A percentile compares a stretch with the other conserved stretches of the same genome.
These are phyloP conservation scores for Phialophora expanda DNA, from an alignment of 2,329 filamentous ascomycete genomes.

Conservation along the genomic window DNA sequence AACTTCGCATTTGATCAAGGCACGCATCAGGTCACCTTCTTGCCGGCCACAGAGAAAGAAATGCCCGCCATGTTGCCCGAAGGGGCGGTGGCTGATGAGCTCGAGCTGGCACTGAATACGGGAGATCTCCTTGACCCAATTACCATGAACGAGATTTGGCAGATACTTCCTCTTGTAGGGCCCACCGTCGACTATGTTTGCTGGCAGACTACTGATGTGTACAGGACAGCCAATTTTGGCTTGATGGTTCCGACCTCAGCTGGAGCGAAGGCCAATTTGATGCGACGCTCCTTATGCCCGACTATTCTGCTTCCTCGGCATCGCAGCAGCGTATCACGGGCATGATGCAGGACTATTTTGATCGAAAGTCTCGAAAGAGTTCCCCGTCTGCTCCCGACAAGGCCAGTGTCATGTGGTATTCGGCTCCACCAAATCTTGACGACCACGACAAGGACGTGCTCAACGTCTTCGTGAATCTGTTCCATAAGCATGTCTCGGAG, in stretches of 20 bases:
- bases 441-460: slow-evolving; percentile 25
- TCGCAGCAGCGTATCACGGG: slow-evolving; percentile 22
- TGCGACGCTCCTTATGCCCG: slow-evolving; percentile 14
- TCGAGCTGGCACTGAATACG: slow-evolving; percentile 11
- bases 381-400: slow-evolving; percentile 24
- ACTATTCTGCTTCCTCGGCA: slow-evolving; percentile 22
- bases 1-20: background rate
- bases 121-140: slow-evolving; percentile 14
- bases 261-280: slow-evolving; percentile 21
- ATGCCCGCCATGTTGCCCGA: background rate
- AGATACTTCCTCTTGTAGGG: slow-evolving; percentile 23
- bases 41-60: background rate
- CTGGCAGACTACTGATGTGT: background rate
- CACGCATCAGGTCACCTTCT: background rate
- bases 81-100: background rate
- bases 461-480: slow-evolving; percentile 17
- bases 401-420: slow-evolving; percentile 25
- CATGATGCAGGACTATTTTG: slow-evolving; percentile 31
- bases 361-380: slow-evolving; percentile 25
- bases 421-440: slow-evolving; percentile 24
- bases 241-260: slow-evolving; percentile 23
- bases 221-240: slow-evolving; percentile 28
- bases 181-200: background rate
- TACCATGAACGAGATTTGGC: slow-evolving; percentile 27
- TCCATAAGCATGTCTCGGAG: slow-evolving; percentile 20